A percentile compares a stretch with the other conserved stretches of the same genome.
phyloP scores from a whole-genome alignment of 176 grass and related monocot genomes.

The Puya raimondii region DNA sequence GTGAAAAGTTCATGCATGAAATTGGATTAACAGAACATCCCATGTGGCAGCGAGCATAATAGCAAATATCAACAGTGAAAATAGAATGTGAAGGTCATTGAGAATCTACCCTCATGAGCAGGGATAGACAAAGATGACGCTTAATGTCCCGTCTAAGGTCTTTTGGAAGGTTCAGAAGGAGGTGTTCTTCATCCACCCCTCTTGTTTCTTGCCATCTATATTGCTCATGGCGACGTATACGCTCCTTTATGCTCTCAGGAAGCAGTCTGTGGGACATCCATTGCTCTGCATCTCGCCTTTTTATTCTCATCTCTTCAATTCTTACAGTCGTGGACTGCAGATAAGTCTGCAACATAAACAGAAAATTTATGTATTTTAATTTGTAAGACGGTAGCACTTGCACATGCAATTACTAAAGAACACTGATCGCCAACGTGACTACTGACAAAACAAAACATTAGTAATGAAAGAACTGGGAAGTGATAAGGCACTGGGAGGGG shows the following conservation, averaged over 20 bases:
- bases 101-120: slow-evolving; percentile 72
- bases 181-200: slow-evolving; percentile 79
- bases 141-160: slow-evolving; percentile 90
- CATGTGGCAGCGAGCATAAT: too few relatives aligned
- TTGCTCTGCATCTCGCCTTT: slow-evolving; percentile 72
- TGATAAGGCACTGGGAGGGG: too few relatives aligned
- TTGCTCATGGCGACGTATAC: slow-evolving; percentile 73
- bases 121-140: slow-evolving; percentile 69
- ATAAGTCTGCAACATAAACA: slow-evolving; percentile 54
- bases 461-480: too few relatives aligned
- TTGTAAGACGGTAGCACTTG: neutral
- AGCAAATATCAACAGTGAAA: neutral
- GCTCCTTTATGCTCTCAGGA: slow-evolving; percentile 75
- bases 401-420: neutral
- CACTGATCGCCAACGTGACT: neutral
- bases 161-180: slow-evolving; percentile 88
- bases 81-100: neutral
- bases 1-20: neutral
- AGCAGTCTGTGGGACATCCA: slow-evolving; percentile 85
- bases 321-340: slow-evolving; percentile 69
- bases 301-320: slow-evolving; percentile 90
- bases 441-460: too few relatives aligned
- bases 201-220: slow-evolving; percentile 98
- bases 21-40: neutral
- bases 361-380: slow-evolving; percentile 3